These are phyloP conservation scores for Stagonosporopsis cucurbitacearum DNA, from an alignment of 2,329 filamentous ascomycete genomes.

Conservation along the genomic window DNA sequence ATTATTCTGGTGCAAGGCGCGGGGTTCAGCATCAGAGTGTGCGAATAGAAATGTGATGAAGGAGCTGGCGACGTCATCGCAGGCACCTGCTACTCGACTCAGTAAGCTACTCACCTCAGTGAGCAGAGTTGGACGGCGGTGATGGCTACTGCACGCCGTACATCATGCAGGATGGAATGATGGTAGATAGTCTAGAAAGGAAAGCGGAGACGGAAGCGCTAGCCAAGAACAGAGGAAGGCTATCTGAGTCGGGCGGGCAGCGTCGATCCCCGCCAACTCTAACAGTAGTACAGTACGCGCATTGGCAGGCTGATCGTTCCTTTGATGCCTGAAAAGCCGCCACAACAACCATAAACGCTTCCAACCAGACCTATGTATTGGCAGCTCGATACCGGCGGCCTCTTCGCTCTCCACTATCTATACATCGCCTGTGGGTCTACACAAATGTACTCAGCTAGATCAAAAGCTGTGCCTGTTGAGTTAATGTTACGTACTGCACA, in stretches of 20 bases:
- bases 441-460: background rate
- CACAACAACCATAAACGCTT: background rate
- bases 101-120: background rate
- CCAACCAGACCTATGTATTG: background rate
- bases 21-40: too few relatives aligned
- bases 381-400: background rate
- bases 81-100: background rate
- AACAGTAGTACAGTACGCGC: too few relatives aligned
- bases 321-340: too few relatives aligned
- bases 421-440: background rate
- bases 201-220: background rate
- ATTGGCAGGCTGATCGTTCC: background rate
- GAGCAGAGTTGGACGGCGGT: background rate
- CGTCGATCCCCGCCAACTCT: background rate
- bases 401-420: background rate
- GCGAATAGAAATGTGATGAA: background rate
- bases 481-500: too few relatives aligned
- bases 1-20: too few relatives aligned
- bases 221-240: background rate
- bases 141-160: background rate
- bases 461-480: too few relatives aligned
- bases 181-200: background rate
- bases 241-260: background rate
- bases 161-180: slow-evolving; percentile 4
- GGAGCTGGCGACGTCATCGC: too few relatives aligned